Base-by-base conservation (phyloP, 768 basidiomycete genomes). In the Phlebiopsis flavidoalba region DNA sequence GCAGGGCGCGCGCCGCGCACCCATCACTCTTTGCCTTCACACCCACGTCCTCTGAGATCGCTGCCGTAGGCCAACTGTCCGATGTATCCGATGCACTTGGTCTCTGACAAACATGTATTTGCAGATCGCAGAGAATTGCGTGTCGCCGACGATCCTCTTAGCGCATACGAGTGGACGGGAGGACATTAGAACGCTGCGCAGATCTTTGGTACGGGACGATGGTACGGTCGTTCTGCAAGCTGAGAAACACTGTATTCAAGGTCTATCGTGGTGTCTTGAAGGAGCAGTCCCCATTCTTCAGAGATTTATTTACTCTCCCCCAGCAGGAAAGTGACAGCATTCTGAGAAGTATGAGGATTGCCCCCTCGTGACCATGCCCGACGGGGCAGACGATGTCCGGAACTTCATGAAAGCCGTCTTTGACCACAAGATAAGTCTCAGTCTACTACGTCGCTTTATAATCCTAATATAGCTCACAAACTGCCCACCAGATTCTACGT, bases 201-300 rank as follows among this genome's bases (percentile, higher is more conserved):
- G 64, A 71, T 17, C 54, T 72, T 45, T 74, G 70, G 70, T 70
- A 67, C 35, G 59, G n/a, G n/a, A 64, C 10, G 73, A 74, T 51
- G 67, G 73, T 5, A 68, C 60, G 22, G 58, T 72, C 46, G 64
- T 73, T 21, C 46, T 74, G 1, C 51, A 66, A 43, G 69, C 71
- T 7, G 63, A 63, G 14, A 31, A 51, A 62, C 24, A 65, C 59
- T 8, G 61, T 63, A 4, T 74, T 68, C 59, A 64, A 67, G 10
- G 69, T 74, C 47, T 70, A 66, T 52, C 60, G 62, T 11, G 67
- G 65, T 6, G 33, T 72, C 22, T 60, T 74, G 12, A 35, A 66
- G 19, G 47, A 58, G n/a, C 64, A 66, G 11, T 71, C 71, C 11
- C 58, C 68, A 0, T 62, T 74, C 37, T 60, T 60, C 45, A 1